Percentiles rank a stretch among this genome's conserved stretches.
phyloP scores from a whole-genome alignment of 345 rosid genomes.

The Salix caprea region DNA sequence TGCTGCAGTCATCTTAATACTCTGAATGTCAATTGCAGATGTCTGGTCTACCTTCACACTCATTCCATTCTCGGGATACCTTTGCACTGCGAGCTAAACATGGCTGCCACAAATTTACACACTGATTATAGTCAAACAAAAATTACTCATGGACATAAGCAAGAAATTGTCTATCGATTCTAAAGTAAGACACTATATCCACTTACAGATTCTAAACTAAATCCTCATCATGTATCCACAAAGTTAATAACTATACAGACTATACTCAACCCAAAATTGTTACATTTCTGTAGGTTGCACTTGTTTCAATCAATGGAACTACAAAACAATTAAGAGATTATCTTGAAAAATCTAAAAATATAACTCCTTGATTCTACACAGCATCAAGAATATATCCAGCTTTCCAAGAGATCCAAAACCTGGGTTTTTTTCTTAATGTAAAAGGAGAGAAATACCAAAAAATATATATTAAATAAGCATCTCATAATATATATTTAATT shows the following conservation, averaged over 20 bases:
- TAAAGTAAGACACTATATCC: background rate
- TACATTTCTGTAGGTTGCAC: background rate
- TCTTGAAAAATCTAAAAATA: background rate
- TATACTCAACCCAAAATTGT: background rate
- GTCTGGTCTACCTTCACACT: conserved; percentile 27
- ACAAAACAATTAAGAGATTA: background rate
- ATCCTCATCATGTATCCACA: background rate
- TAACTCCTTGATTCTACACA: background rate
- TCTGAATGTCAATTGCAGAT: conserved; percentile 24
- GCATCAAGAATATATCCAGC: background rate
- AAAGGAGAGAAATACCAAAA: background rate
- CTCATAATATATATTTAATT: background rate
- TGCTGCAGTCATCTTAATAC: conserved; percentile 28
- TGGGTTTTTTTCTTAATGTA: background rate
- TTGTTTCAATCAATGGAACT: background rate
- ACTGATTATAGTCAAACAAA: background rate
- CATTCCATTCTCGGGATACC: conserved; percentile 13
- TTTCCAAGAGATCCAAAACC: background rate
- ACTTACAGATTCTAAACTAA: background rate
- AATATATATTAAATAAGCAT: background rate
- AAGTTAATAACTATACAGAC: background rate
- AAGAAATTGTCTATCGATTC: background rate
- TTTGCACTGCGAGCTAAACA: background rate
- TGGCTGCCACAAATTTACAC: background rate
- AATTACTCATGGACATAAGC: background rate